Evolutionary conservation across 495 filamentous ascomycete genomes (phyloP), one percentile per base, ranked within the genome.

Genomic region (Ascodesmis nigricans): DNA sequence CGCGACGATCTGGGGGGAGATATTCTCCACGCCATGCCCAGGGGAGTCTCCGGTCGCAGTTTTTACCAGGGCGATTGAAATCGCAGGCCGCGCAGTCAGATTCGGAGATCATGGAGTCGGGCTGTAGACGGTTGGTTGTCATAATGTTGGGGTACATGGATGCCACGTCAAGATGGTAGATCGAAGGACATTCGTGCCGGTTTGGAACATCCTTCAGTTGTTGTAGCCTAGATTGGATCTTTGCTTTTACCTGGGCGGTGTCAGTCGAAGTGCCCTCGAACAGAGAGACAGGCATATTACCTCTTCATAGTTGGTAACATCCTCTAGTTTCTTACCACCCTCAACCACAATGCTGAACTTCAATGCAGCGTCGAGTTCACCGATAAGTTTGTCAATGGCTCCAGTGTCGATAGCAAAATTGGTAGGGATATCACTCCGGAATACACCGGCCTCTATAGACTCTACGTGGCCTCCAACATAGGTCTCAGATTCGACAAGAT

Each of bases 91-190:
- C 87, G 48, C 87, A 99, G 42, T 87, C 74, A 2, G 90, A 83
- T 50, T 99, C 87, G 29, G 82, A 58, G 24, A 95, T 91, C 80
- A 99, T 87, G 3, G 90, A 95, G 53, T 99, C 87, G 1, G 87
- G 87, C 37, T 99, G 87, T 20, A 99, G 57, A 46, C 87, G 78
- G 49, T 99, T 99, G 6, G 90, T 99, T 3, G 87, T 95, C 90
- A 99, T 99, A 56, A 99, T 99, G 52, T 99, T 99, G 11, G 87
- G 87, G 54, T 99, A 99, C 87, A 99, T 99, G 33, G 87, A 91
- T 10, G 87, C 87, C 29, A 99, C 87, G 46, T 99, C 87, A 52
- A 99, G 62, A 62, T 99, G 87, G 55, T 99, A 99, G 35, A 99
- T 99, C 21, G 79, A 73, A 1, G 87, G 87, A 17, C 71, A 63